Evolutionary conservation across 2,329 filamentous ascomycete genomes (phyloP), one percentile per base, ranked within the genome.

Genomic region (Diaporthe capsici): DNA sequence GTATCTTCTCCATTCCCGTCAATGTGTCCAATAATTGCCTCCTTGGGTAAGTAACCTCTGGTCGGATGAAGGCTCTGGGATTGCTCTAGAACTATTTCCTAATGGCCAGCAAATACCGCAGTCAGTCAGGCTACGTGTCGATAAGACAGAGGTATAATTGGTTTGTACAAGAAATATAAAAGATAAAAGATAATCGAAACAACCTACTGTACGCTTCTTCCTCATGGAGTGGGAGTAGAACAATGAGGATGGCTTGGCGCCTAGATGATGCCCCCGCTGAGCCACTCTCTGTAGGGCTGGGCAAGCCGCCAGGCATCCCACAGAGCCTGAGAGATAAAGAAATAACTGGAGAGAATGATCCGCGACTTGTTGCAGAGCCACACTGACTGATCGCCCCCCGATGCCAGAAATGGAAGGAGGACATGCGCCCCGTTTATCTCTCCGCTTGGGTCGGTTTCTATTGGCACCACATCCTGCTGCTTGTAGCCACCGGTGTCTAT

Each of bases 311-410:
- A 63, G 28, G 60, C 13, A 28, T 10, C 13, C 25, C 39, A 2
- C 34, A 61, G 34, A 61, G 57, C 6, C 25, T 44, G 13, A 31
- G n/a, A 63, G 37, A 63, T 63, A 63, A 63, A 42, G n/a, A 61
- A 42, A 13, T 44, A 6, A 6, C 2, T 22, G 28, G 15, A 17
- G 39, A 12, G 3, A 44, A 13, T 20, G 39, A 22, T 44, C 60
- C 22, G 39, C n/a, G 3, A 44, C 15, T 28, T 12, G 39, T 20
- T 17, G 39, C 37, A 63, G 25, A 4, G 39, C 60, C 39, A 20
- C 7, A 60, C 37, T 10, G 3, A 9, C 4, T 44, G 13, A 25
- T n/a, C 22, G 20, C 2, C 22, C 37, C 17, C 17, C 17, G 28
- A 12, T 12, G 13, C 60, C 39, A 31, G 15, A 31, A 31, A 0